Conservation (phyloP, 345 rosid genomes). For the Arabidopsis arenosa region DNA sequence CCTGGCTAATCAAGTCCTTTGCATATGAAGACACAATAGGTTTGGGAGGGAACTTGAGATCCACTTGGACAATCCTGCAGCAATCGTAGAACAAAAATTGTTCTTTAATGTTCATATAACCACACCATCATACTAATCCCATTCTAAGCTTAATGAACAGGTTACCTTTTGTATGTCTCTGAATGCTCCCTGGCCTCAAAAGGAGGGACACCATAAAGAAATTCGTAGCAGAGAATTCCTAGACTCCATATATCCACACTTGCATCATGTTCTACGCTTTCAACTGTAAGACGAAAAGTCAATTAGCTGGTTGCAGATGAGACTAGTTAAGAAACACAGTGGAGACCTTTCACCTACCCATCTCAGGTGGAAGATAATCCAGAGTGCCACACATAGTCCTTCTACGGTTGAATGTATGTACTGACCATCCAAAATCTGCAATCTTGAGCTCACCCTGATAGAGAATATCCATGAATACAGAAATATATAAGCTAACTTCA, state of each 20-base stretch:
- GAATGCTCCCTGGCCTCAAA: constrained; percentile 96
- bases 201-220: constrained; percentile 88
- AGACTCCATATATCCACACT: constrained; percentile 98
- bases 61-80: constrained; percentile 92
- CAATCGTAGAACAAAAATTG: not conserved
- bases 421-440: constrained; percentile 99
- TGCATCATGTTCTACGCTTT: constrained; percentile 95
- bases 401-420: constrained; percentile 92
- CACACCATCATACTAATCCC: not conserved
- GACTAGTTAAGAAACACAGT: not conserved
- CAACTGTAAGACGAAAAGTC: constrained; percentile 53
- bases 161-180: constrained; percentile 86
- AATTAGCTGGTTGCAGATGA: not conserved
- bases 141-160: not conserved
- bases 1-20: constrained; percentile 92
- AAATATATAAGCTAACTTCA: not conserved
- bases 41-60: constrained; percentile 86
- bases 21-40: constrained; percentile 88
- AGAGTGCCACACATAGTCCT: constrained; percentile 96
- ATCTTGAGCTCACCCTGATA: constrained; percentile 96
- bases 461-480: constrained; percentile 10
- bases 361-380: constrained; percentile 98
- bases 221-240: constrained; percentile 91
- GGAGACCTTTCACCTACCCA: constrained; percentile 57
- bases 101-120: not conserved